These are phyloP conservation scores for Pyronema omphalodes DNA, from an alignment of 495 filamentous ascomycete species.

Conservation along the genomic window DNA sequence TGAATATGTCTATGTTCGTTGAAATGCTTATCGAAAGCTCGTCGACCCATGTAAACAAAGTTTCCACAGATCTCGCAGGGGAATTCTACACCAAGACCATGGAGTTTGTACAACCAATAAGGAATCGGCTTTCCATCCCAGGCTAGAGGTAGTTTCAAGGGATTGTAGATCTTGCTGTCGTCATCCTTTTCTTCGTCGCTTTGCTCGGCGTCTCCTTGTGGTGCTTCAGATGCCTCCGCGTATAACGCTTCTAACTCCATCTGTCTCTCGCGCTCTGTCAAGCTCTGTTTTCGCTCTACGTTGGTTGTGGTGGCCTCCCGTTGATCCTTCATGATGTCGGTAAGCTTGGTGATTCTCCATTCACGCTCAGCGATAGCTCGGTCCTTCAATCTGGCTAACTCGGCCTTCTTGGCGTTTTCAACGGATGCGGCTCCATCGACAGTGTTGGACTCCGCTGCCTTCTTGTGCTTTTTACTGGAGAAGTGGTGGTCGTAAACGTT, in stretches of 20 bases:
- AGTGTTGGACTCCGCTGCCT: constrained; percentile 47
- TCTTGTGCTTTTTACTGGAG: constrained; percentile 77
- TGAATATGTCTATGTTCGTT: constrained; percentile 82
- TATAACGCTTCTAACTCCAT: constrained; percentile 76
- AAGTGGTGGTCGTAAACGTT: constrained; percentile 86
- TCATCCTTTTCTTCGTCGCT: constrained; percentile 41
- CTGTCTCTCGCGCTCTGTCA: constrained; percentile 78
- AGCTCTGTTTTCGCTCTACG: constrained; percentile 81
- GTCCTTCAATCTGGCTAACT: constrained; percentile 51
- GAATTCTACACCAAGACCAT: constrained; percentile 89
- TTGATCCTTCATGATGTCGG: constrained; percentile 56
- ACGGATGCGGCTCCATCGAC: constrained; percentile 25
- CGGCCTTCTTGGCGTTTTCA: constrained; percentile 1
- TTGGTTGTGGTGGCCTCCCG: constrained; percentile 75
- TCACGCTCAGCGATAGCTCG: constrained; percentile 80
- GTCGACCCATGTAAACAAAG: constrained; percentile 88
- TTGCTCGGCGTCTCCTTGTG: constrained; percentile 28
- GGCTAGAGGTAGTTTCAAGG: constrained; percentile 79
- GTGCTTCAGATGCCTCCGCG: constrained; percentile 15
- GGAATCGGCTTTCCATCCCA: constrained; percentile 99
- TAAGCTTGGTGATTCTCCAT: constrained; percentile 57
- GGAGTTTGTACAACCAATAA: constrained; percentile 95
- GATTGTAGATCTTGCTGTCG: constrained; percentile 86
- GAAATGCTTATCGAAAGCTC: constrained; percentile 97
- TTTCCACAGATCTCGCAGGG: constrained; percentile 93